Evolutionary conservation across 768 basidiomycete species (phyloP), one percentile per base, ranked within the genome.

Genomic region (Tephrocybe sp.): DNA sequence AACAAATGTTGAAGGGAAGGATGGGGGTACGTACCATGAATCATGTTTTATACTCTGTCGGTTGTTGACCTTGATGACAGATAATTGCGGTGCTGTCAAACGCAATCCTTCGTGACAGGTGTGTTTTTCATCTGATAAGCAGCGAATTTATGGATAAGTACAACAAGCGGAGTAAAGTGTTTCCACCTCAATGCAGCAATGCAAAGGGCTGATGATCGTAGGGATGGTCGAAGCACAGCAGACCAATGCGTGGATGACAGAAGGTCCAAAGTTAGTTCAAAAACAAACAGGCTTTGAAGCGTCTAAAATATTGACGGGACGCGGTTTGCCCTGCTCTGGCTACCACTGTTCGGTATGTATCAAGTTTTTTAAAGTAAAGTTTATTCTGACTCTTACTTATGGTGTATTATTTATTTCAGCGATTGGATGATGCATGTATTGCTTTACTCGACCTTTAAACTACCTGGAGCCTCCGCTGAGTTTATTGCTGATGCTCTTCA

Each of bases 361-460:
- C 7, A 23, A 30, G 23, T 9, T 32, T 12, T 13, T 19, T 20
- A 7, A 26, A 3, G 7, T 4, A 26, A 26, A 26, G 26, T 6
- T 22, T 17, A 11, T 2, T 42, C 26, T n/a, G 5, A 14, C 19
- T 49, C 33, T 1, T 13, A 11, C 11, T 4, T n/a, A 12, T 43
- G 11, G 11, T 39, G 31, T 4, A 23, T 31, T n/a, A n/a, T 9
- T 8, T 30, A n/a, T 26, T 20, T 20, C 51, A 76, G 75, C 6
- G 65, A 45, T 0, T 76, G 72, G 72, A 64, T 75, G n/a, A 65
- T 76, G 61, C 62, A 61, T 11, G 75, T 66, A 5, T 68, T 71
- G 49, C 35, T 75, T 30, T 59, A 66, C 26, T 43, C 46, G 0
- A 44, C 57, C 8, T 53, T 48, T 1, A 45, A 56, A 11, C 55